These are phyloP conservation scores for Akanthomyces uredinophilus DNA, from an alignment of 2,329 filamentous ascomycete genomes.

Conservation along the genomic window DNA sequence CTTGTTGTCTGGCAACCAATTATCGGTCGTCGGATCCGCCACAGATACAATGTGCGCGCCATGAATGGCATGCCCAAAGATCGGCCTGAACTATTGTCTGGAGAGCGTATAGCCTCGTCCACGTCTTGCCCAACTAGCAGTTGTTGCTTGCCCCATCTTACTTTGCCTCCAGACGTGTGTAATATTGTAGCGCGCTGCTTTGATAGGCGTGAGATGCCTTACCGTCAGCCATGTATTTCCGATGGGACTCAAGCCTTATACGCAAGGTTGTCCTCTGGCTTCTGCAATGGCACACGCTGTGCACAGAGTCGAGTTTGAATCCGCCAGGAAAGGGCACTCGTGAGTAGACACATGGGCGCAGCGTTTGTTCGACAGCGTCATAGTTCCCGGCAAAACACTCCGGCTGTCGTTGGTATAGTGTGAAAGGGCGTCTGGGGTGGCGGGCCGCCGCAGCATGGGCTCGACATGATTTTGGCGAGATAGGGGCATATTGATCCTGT, in stretches of 20 bases:
- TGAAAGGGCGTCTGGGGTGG: not conserved
- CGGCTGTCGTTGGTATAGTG: not conserved
- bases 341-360: conserved; percentile 25
- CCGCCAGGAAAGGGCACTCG: conserved; percentile 24
- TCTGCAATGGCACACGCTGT: conserved; percentile 21
- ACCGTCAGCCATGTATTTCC: not conserved
- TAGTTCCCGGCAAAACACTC: not conserved
- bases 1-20: not conserved
- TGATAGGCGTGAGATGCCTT: not conserved
- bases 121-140: not conserved
- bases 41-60: too few relatives aligned
- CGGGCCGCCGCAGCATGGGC: not conserved
- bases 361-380: conserved; percentile 23
- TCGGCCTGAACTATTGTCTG: not conserved
- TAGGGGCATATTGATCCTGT: not conserved
- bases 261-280: conserved; percentile 23
- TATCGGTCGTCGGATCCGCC: not conserved
- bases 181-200: not conserved
- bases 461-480: not conserved
- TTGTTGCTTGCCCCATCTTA: not conserved
- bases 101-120: not conserved
- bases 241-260: not conserved
- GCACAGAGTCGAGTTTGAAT: conserved; percentile 25
- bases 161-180: not conserved
- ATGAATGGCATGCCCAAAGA: not conserved